Evolutionary conservation across 2,329 filamentous ascomycete genomes (phyloP).

Genomic region (Ophiocordyceps sinensis): DNA sequence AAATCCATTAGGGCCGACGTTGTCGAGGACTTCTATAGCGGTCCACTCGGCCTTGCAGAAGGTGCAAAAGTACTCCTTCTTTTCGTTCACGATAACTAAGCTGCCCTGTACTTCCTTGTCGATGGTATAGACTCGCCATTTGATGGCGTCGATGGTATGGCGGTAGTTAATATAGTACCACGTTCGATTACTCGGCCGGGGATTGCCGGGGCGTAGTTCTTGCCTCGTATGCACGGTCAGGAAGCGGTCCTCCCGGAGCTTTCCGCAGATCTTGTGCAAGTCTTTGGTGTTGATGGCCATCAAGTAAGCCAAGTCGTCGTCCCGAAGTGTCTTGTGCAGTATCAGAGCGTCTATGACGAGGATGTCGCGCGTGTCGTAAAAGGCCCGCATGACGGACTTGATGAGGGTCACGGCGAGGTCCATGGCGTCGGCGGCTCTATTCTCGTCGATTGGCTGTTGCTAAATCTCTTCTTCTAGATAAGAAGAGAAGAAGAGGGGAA

Average conservation of each 20-base stretch:
- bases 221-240: slow-evolving; percentile 55
- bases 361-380: slow-evolving; percentile 75
- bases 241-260: slow-evolving; percentile 74
- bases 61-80: slow-evolving; percentile 81
- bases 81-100: slow-evolving; percentile 65
- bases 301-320: slow-evolving; percentile 75
- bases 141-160: slow-evolving; percentile 87
- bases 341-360: slow-evolving; percentile 77
- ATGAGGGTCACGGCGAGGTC: slow-evolving; percentile 60
- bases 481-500: too few relatives aligned
- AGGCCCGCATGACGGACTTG: slow-evolving; percentile 71
- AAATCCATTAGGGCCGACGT: slow-evolving; percentile 56
- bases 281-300: slow-evolving; percentile 86
- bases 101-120: slow-evolving; percentile 80
- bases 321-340: slow-evolving; percentile 67
- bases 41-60: slow-evolving; percentile 80
- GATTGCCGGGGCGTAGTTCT: slow-evolving; percentile 67
- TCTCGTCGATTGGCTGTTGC: too few relatives aligned
- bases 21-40: slow-evolving; percentile 75
- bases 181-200: slow-evolving; percentile 69
- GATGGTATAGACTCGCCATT: slow-evolving; percentile 80
- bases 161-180: slow-evolving; percentile 98
- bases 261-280: slow-evolving; percentile 76
- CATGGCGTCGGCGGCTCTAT: slow-evolving; percentile 22
- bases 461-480: too few relatives aligned